Conservation (phyloP, 1,284 basidiomycete genomes). For the Sphagnurus paluster region DNA sequence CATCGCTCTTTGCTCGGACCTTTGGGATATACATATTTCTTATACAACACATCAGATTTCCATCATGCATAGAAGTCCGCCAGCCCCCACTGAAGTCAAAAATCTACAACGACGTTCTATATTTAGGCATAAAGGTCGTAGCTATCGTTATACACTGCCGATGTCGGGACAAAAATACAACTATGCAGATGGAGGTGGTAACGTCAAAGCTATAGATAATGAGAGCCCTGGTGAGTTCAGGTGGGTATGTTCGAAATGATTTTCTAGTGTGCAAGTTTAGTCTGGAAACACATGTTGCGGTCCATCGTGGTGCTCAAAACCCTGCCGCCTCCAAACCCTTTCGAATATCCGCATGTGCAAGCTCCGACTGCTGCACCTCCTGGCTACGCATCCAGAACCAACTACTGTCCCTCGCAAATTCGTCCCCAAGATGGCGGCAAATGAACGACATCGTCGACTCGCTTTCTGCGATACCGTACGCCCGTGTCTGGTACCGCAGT, state of each 20-base stretch:
- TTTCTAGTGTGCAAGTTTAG: background rate
- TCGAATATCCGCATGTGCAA: constrained; percentile 61
- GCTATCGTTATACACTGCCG: background rate
- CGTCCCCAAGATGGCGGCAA: constrained; percentile 41
- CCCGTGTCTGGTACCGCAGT: constrained; percentile 55
- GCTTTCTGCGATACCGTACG: constrained; percentile 51
- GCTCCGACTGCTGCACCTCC: constrained; percentile 57
- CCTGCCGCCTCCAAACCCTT: constrained; percentile 61
- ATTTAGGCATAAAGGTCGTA: constrained; percentile 6
- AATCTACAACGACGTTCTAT: constrained; percentile 4
- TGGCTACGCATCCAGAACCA: constrained; percentile 60
- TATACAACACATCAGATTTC: constrained; percentile 16
- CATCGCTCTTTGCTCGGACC: constrained; percentile 24
- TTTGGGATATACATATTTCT: constrained; percentile 29
- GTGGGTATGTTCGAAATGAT: too few species aligned
- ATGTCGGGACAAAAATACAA: background rate
- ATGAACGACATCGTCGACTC: constrained; percentile 49
- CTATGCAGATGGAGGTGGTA: background rate
- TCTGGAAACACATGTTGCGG: too few species aligned
- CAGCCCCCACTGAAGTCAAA: too few species aligned
- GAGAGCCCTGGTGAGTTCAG: too few species aligned
- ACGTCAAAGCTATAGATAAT: background rate
- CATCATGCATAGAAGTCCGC: too few species aligned
- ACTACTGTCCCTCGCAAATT: constrained; percentile 41
- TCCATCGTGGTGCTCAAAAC: constrained; percentile 37